phyloP scores from a whole-genome alignment of 176 grass and related monocot genomes.

The Musa beccarii region DNA sequence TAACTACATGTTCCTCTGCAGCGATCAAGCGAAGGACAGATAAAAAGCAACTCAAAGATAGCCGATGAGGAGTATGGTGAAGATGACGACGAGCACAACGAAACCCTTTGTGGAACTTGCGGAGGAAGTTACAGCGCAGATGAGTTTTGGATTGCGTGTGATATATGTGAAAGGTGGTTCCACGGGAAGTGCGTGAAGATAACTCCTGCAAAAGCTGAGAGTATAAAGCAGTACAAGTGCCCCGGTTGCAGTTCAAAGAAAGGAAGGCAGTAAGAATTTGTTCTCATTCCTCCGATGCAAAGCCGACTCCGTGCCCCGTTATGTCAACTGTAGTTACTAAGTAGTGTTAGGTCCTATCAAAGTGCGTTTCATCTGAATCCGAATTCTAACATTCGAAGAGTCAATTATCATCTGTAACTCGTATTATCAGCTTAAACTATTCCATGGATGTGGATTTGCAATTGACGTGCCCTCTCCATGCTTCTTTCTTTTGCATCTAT shows the following conservation, averaged over 20 bases:
- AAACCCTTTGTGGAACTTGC: conserved; percentile 86
- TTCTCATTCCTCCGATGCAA: background rate
- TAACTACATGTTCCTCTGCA: conserved; percentile 19
- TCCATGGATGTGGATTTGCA: background rate
- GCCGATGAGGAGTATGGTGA: conserved; percentile 68
- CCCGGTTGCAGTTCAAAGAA: conserved; percentile 81
- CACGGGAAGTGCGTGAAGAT: conserved; percentile 99
- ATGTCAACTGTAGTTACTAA: conserved; percentile 7
- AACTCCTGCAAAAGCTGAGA: conserved; percentile 86
- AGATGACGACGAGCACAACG: conserved; percentile 79
- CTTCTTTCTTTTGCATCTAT: too few relatives aligned
- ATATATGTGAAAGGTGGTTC: conserved; percentile 96
- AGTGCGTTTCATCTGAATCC: background rate
- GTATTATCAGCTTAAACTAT: background rate
- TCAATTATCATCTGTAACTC: background rate
- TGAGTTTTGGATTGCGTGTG: conserved; percentile 97
- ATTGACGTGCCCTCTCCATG: background rate
- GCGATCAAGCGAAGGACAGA: conserved; percentile 49
- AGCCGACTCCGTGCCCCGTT: background rate
- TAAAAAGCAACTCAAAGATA: conserved; percentile 46
- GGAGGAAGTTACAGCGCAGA: conserved; percentile 69
- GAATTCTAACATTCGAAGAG: background rate
- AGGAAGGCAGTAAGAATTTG: conserved; percentile 42
- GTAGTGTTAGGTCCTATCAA: background rate
- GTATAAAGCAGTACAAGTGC: conserved; percentile 99